phyloP scores from a whole-genome alignment of 768 basidiomycete genomes.

The Suillus placidus region DNA sequence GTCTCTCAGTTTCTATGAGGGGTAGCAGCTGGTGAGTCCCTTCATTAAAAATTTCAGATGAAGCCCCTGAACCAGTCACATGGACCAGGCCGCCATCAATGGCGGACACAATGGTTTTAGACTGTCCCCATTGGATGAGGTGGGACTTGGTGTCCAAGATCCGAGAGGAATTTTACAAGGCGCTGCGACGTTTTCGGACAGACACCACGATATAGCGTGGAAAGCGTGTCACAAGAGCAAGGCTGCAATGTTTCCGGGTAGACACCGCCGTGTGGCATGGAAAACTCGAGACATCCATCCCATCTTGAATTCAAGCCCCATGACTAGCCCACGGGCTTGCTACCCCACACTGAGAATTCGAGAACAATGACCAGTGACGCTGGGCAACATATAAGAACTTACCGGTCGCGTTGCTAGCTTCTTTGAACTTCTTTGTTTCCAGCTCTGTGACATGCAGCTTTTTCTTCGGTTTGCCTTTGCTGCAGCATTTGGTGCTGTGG shows the following conservation, averaged over 20 bases:
- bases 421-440: neutral
- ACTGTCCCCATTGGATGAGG: neutral
- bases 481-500: neutral
- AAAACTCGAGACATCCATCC: neutral
- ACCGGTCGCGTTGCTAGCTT: neutral
- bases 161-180: neutral
- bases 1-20: neutral
- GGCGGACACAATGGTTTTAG: neutral
- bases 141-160: neutral
- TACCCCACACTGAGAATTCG: neutral
- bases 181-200: neutral
- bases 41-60: neutral
- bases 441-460: neutral
- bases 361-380: neutral
- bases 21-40: neutral
- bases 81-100: neutral
- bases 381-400: neutral
- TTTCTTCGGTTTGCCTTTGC: neutral
- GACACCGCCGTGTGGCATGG: neutral
- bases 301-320: neutral
- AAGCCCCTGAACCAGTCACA: neutral
- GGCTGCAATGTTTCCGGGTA: neutral
- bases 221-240: neutral
- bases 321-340: neutral
- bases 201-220: neutral